phyloP scores from a whole-genome alignment of 768 basidiomycete genomes.

The Hydnum rufescens region DNA sequence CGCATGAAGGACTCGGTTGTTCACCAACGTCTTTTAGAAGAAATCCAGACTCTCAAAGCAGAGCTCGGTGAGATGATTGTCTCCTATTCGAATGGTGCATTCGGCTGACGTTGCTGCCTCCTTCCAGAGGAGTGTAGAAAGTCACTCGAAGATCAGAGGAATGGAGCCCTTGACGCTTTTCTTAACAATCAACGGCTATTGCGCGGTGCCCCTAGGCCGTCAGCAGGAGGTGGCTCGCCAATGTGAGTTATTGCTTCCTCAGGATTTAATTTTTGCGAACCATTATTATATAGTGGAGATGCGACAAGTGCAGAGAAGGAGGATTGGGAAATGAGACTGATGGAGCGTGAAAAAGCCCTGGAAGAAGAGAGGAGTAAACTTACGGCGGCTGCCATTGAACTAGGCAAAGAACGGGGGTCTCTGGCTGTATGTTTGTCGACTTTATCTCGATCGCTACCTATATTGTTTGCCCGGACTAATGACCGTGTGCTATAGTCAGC shows the following conservation, averaged over 20 bases:
- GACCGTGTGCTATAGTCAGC: neutral
- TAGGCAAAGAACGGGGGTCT: conserved; percentile 17
- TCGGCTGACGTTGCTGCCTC: neutral
- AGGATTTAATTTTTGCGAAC: too few species aligned
- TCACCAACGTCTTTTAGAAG: conserved; percentile 25
- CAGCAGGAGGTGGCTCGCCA: neutral
- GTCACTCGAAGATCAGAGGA: neutral
- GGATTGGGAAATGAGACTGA: conserved; percentile 33
- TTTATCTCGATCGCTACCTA: too few species aligned
- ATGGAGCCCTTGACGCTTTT: neutral
- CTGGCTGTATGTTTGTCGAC: neutral
- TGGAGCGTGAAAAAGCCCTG: conserved; percentile 24
- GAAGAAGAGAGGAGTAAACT: conserved; percentile 35
- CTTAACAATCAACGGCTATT: neutral
- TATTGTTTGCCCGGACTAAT: neutral
- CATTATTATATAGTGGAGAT: neutral
- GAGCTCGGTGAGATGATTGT: conserved; percentile 45
- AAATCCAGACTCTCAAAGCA: conserved; percentile 30
- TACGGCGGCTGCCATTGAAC: conserved; percentile 38
- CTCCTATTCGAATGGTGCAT: neutral
- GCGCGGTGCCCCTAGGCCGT: neutral
- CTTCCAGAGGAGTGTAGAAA: neutral
- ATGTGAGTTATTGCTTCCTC: neutral
- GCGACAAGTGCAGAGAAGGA: conserved; percentile 21
- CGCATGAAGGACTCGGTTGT: neutral